Evolutionary conservation across 768 basidiomycete genomes (phyloP).

Genomic region (Macrolepiota albuminosa): DNA sequence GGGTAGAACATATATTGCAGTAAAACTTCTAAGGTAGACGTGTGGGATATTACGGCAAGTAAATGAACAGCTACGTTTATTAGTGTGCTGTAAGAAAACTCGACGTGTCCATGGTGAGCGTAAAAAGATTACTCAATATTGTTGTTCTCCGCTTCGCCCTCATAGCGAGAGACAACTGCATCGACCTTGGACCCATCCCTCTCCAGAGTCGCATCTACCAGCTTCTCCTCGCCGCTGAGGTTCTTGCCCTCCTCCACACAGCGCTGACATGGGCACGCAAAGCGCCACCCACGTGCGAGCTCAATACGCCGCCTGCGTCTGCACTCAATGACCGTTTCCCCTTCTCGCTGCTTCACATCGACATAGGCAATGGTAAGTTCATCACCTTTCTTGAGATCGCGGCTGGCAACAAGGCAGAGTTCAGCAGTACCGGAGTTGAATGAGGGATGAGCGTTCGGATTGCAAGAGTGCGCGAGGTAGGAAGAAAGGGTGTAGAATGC

Average conservation of each 20-base stretch:
- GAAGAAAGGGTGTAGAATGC: slow-evolving; percentile 75
- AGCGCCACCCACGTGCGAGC: slow-evolving; percentile 78
- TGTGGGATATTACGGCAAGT: not conserved
- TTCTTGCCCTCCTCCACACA: slow-evolving; percentile 53
- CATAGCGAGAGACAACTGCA: slow-evolving; percentile 23
- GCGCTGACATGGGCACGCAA: slow-evolving; percentile 67
- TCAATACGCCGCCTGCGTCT: slow-evolving; percentile 65
- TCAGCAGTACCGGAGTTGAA: slow-evolving; percentile 66
- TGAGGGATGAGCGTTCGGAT: slow-evolving; percentile 58
- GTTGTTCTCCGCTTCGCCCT: slow-evolving; percentile 13
- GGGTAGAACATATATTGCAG: slow-evolving; percentile 3
- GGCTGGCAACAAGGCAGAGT: slow-evolving; percentile 63
- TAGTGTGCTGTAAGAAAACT: not conserved
- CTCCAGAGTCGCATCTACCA: slow-evolving; percentile 24
- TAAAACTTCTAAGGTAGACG: slow-evolving; percentile 3
- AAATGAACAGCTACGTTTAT: not conserved
- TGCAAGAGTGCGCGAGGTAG: slow-evolving; percentile 75
- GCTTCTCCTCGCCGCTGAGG: slow-evolving; percentile 27
- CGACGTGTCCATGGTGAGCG: not conserved
- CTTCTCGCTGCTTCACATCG: slow-evolving; percentile 53
- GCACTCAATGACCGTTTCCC: slow-evolving; percentile 49
- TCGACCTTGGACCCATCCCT: slow-evolving; percentile 52
- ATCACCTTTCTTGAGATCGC: slow-evolving; percentile 69
- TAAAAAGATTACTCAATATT: slow-evolving; percentile 12
- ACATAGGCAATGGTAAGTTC: slow-evolving; percentile 74